phyloP scores from a whole-genome alignment of 2,329 filamentous ascomycete genomes.

The Trichophyton rubrum region DNA sequence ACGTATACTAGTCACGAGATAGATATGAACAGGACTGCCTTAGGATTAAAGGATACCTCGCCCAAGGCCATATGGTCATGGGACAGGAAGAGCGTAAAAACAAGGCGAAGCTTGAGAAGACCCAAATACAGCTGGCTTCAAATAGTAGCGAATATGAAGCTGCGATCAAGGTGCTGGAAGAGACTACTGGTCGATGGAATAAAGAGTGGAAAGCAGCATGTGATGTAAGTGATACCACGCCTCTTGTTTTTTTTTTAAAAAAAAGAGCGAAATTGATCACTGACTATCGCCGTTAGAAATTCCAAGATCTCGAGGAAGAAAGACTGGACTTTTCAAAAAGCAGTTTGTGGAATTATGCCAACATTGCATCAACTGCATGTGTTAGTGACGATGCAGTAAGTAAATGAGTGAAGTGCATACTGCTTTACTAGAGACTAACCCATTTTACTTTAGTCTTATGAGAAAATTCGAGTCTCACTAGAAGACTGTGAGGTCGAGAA shows the following conservation, averaged over 20 bases:
- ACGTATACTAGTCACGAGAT: slow-evolving; percentile 56
- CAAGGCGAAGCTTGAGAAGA: slow-evolving; percentile 97
- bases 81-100: slow-evolving; percentile 98
- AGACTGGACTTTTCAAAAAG: slow-evolving; percentile 94
- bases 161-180: slow-evolving; percentile 83
- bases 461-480: slow-evolving; percentile 84
- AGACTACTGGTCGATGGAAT: slow-evolving; percentile 93
- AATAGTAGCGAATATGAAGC: slow-evolving; percentile 90
- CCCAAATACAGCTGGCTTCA: slow-evolving; percentile 82
- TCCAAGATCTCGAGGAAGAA: slow-evolving; percentile 97
- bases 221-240: slow-evolving; percentile 40
- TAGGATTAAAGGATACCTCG: slow-evolving; percentile 95
- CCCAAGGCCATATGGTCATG: slow-evolving; percentile 99
- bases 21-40: slow-evolving; percentile 95
- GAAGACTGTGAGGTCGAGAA: slow-evolving; percentile 96
- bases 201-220: slow-evolving; percentile 96
- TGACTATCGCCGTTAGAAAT: slow-evolving; percentile 49
- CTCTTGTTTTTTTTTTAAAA: background rate
- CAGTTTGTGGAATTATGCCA: slow-evolving; percentile 95
- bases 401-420: slow-evolving; percentile 7
- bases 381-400: slow-evolving; percentile 78
- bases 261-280: background rate
- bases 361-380: slow-evolving; percentile 92
- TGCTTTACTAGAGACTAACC: slow-evolving; percentile 6
- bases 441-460: slow-evolving; percentile 52